Evolutionary conservation across 805 yeast genomes (phyloP).

Genomic region (Scheffersomyces coipomensis): DNA sequence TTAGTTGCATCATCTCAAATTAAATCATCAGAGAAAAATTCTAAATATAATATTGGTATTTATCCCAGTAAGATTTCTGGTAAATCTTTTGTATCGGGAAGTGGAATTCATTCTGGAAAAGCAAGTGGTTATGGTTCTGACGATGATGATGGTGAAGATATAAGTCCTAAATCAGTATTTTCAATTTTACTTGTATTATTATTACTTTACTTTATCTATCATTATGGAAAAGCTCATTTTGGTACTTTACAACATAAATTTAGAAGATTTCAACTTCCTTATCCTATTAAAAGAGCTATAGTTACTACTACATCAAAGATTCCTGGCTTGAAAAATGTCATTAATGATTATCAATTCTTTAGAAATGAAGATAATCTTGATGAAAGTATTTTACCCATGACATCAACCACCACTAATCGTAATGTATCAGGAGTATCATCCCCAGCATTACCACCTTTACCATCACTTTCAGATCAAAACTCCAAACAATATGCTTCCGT

Average conservation of each 20-base stretch:
- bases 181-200: conserved; percentile 16
- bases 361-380: conserved; percentile 19
- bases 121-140: conserved; percentile 16
- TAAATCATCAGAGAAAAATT: conserved; percentile 14
- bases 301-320: conserved; percentile 14
- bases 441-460: conserved; percentile 10
- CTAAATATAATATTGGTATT: conserved; percentile 31
- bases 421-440: conserved; percentile 7
- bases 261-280: conserved; percentile 12
- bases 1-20: conserved; percentile 78
- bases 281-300: conserved; percentile 9
- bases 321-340: conserved; percentile 17
- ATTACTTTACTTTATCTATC: conserved; percentile 15
- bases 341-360: conserved; percentile 11
- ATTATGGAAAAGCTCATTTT: conserved; percentile 9
- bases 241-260: conserved; percentile 8
- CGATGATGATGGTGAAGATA: conserved; percentile 8
- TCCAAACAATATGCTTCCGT: conserved; percentile 16
- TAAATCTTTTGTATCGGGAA: conserved; percentile 31
- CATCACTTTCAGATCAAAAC: conserved; percentile 1
- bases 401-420: conserved; percentile 11
- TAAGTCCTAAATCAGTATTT: conserved; percentile 5
- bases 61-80: conserved; percentile 39
- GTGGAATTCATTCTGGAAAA: conserved; percentile 7
- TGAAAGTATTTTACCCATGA: conserved; percentile 34